Conservation (phyloP, 73 alveolate species). For the Chromera velia region DNA sequence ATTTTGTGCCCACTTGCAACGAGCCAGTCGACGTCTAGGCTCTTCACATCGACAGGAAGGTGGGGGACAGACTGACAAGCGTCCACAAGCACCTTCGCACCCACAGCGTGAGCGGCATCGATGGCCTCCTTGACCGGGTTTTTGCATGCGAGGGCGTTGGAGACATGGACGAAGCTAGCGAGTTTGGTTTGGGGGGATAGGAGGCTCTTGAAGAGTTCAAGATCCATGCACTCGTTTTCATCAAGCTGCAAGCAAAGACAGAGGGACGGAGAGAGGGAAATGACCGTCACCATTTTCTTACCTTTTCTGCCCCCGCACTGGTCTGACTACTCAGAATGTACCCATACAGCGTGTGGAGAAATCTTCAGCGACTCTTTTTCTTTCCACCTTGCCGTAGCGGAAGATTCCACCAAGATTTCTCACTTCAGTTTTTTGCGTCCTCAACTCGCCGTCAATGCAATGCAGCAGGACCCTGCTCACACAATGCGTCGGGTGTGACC, state of each 20-base stretch:
- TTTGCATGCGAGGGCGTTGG: conserved; percentile 35
- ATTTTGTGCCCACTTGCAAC: conserved; percentile 24
- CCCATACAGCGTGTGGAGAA: too few relatives aligned
- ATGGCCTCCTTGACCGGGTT: conserved; percentile 35
- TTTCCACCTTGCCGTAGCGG: too few relatives aligned
- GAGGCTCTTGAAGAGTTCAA: conserved; percentile 22
- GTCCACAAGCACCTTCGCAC: conserved; percentile 39
- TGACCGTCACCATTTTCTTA: too few relatives aligned
- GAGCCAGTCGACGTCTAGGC: background rate
- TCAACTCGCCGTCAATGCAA: too few relatives aligned
- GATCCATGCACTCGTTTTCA: conserved; percentile 5
- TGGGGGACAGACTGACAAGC: conserved; percentile 39
- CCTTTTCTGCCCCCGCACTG: too few relatives aligned
- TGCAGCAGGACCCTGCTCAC: too few relatives aligned
- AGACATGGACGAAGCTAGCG: conserved; percentile 22
- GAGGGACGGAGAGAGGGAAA: too few relatives aligned
- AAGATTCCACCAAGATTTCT: too few relatives aligned
- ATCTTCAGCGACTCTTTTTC: too few relatives aligned
- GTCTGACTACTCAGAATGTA: too few relatives aligned
- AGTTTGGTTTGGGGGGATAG: conserved; percentile 25
- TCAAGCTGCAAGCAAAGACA: background rate
- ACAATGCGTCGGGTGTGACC: too few relatives aligned
- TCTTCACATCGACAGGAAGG: background rate
- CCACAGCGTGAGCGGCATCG: conserved; percentile 28
- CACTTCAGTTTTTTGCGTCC: too few relatives aligned